These are phyloP conservation scores for Blepharisma japonicum DNA, from an alignment of 73 alveolate genomes.

Conservation along the genomic window DNA sequence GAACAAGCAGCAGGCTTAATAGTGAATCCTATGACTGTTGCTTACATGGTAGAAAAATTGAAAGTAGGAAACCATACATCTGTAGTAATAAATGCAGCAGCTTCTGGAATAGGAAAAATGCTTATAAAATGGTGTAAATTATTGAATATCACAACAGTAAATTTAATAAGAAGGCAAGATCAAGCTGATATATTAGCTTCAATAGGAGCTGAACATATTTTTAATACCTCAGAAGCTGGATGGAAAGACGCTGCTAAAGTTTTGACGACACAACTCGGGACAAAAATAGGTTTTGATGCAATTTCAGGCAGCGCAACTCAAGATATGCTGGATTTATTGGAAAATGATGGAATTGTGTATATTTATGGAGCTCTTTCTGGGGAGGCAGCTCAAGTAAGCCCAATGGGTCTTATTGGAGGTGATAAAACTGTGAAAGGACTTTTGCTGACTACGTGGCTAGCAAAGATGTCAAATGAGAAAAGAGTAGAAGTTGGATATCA, in stretches of 20 bases:
- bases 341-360: constrained; percentile 31
- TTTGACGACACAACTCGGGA: constrained; percentile 33
- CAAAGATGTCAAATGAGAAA: constrained; percentile 35
- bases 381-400: constrained; percentile 34
- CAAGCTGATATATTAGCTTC: constrained; percentile 49
- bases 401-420: constrained; percentile 37
- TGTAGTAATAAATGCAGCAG: constrained; percentile 66
- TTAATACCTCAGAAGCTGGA: constrained; percentile 43
- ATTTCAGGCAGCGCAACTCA: constrained; percentile 57
- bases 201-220: constrained; percentile 57
- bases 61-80: constrained; percentile 41
- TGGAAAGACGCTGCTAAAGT: constrained; percentile 33
- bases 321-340: constrained; percentile 34
- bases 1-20: constrained; percentile 61
- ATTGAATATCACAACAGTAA: constrained; percentile 48
- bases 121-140: constrained; percentile 49
- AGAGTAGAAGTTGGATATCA: constrained; percentile 30
- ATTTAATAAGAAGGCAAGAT: constrained; percentile 69
- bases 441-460: constrained; percentile 42
- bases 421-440: constrained; percentile 41
- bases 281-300: constrained; percentile 53
- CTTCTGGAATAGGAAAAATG: constrained; percentile 69
- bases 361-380: constrained; percentile 59
- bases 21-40: constrained; percentile 76
- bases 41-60: constrained; percentile 51